phyloP scores from a whole-genome alignment of 2,329 filamentous ascomycete genomes.

The Lomentospora prolificans region DNA sequence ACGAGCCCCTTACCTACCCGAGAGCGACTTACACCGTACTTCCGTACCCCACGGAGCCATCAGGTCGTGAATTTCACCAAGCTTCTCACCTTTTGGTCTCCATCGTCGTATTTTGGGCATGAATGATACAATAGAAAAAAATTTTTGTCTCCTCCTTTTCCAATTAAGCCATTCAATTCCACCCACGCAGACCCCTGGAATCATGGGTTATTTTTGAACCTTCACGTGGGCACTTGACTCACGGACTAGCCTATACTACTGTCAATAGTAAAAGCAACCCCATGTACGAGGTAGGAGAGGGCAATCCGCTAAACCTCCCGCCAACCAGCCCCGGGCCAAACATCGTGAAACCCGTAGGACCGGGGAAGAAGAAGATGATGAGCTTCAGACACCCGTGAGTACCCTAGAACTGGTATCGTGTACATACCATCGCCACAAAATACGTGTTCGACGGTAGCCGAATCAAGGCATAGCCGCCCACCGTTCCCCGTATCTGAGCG shows the following conservation, averaged over 20 bases:
- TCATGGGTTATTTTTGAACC: neutral
- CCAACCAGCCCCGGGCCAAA: slow-evolving; percentile 2
- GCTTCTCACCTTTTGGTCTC: too few relatives aligned
- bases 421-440: neutral
- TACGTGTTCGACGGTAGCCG: neutral
- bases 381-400: neutral
- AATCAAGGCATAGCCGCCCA: neutral
- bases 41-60: neutral
- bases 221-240: slow-evolving; percentile 2
- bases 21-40: neutral
- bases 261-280: neutral
- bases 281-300: neutral
- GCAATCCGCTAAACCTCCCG: neutral
- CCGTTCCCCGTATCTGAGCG: neutral
- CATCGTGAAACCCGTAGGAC: slow-evolving; percentile 1
- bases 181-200: neutral
- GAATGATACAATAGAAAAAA: too few relatives aligned
- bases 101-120: neutral
- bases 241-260: neutral
- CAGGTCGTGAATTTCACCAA: neutral
- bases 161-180: neutral
- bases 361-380: neutral
- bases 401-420: neutral
- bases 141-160: neutral
- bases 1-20: neutral